Base-by-base conservation (phyloP, 2,329 filamentous ascomycete genomes). In the Boeremia exigua region DNA sequence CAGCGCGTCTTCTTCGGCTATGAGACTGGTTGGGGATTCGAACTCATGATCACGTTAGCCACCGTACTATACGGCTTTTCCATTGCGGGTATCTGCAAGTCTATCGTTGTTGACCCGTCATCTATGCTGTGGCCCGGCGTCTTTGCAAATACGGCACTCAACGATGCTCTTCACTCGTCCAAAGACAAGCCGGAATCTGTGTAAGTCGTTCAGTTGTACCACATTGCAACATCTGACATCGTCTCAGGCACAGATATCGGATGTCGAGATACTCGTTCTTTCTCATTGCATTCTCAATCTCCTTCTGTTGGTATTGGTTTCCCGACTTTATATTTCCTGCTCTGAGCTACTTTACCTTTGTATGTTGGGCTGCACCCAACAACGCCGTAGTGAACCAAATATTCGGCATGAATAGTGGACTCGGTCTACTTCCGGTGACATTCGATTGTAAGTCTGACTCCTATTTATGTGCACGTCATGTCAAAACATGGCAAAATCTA, bases 1-100 rank as follows among this genome's bases (percentile, higher is more conserved):
- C 42, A 45, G 14, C 42, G 42, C 17, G 17, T 33, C 11, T 45
- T 45, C 42, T 45, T 45, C n/a, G 42, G 42, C 17, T 45, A 34
- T 17, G 3, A 34, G 9, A 34, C 42, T 15, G 42, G 42, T 11
- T 45, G 42, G 29, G 42, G 42, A 4, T 45, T 45, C 11, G 42
- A 45, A 11, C 15, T 45, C 10, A n/a, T 45, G 29, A 45, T 45
- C 17, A 45, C 17, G 6, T 11, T 45, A 4, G 42, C 42, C 11
- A 45, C 42, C 4, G 25, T 45, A 6, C 17, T 45, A 3, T 45
- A 25, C 12, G 42, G 42, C 5, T 34, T 45, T 9, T 45, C 42
- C 3, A 45, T 45, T 9, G 42, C 42, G 3, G 42, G 42, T 5
- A 33, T 45, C 12, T 45, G 42, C 42, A 45, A 45, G 12, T 33